Evolutionary conservation across 179 eudicot species (phyloP).

Genomic region (Patellifolia procumbens): DNA sequence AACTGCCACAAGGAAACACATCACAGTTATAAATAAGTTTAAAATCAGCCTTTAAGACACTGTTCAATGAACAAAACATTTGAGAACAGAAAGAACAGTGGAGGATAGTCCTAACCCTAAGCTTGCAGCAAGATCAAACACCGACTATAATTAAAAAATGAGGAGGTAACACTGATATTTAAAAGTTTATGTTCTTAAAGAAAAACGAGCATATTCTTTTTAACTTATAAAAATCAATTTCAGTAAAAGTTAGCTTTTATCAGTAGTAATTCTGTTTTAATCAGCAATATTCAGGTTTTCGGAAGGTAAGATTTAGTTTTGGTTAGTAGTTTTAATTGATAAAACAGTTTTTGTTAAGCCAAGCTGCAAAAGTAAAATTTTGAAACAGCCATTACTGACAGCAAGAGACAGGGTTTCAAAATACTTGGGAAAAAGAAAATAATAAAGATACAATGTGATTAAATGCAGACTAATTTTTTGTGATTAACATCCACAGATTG

Average conservation of each 20-base stretch:
- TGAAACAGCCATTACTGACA: not conserved
- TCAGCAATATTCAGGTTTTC: no score
- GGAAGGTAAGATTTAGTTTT: no score
- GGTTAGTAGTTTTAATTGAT: no score
- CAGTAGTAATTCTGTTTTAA: no score
- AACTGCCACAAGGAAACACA: slow-evolving; percentile 45
- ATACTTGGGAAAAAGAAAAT: no score
- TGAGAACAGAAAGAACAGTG: not conserved
- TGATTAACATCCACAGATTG: not conserved
- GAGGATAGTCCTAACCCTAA: not conserved
- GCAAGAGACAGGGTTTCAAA: not conserved
- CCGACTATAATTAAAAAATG: not conserved
- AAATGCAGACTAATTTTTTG: not conserved
- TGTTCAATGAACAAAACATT: not conserved
- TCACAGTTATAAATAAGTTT: slow-evolving; percentile 2
- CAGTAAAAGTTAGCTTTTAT: no score
- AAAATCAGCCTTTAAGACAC: no score
- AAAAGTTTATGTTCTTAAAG: not conserved
- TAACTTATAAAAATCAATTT: no score
- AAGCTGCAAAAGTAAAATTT: not conserved
- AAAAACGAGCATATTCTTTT: not conserved
- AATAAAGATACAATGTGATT: not conserved
- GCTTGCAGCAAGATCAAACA: not conserved
- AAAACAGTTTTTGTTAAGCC: no score
- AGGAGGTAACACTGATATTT: no score